phyloP scores from a whole-genome alignment of 257 asterid genomes.

The Gentiana straminea region DNA sequence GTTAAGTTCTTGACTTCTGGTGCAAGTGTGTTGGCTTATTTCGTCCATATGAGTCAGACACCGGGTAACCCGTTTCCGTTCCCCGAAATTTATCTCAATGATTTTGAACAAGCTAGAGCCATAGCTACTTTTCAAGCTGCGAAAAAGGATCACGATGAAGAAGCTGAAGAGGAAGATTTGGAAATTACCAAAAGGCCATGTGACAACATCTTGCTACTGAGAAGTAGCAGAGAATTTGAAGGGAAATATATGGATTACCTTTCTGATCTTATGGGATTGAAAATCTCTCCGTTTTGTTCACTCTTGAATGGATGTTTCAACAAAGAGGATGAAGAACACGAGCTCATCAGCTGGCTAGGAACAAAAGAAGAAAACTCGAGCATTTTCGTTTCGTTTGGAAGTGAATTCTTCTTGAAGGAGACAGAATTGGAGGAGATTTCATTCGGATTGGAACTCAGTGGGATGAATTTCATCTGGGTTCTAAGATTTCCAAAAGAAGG shows the following conservation, averaged over 20 bases:
- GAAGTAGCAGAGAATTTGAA: constrained; percentile 29
- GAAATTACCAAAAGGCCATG: neutral
- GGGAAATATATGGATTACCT: constrained; percentile 37
- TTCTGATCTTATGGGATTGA: neutral
- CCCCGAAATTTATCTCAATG: constrained; percentile 14
- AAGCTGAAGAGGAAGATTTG: constrained; percentile 17
- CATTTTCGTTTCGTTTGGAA: constrained; percentile 49
- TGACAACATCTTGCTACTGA: constrained; percentile 16
- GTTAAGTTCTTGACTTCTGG: constrained; percentile 24
- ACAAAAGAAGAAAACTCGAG: constrained; percentile 20
- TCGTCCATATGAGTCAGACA: constrained; percentile 2
- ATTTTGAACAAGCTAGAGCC: constrained; percentile 16
- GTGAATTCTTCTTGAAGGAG: constrained; percentile 31
- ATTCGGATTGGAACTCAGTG: constrained; percentile 36
- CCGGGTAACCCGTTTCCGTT: constrained; percentile 21
- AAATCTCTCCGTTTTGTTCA: constrained; percentile 26
- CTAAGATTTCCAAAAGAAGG: constrained; percentile 28
- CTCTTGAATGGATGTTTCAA: constrained; percentile 5
- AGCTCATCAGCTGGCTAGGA: constrained; percentile 39
- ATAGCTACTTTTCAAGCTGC: neutral
- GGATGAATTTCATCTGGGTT: constrained; percentile 46
- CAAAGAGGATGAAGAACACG: neutral
- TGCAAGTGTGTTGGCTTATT: constrained; percentile 19
- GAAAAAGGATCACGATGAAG: neutral
- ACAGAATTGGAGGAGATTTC: constrained; percentile 42